phyloP scores from a whole-genome alignment of 1,284 basidiomycete species.

The Rhodotorula sp. region DNA sequence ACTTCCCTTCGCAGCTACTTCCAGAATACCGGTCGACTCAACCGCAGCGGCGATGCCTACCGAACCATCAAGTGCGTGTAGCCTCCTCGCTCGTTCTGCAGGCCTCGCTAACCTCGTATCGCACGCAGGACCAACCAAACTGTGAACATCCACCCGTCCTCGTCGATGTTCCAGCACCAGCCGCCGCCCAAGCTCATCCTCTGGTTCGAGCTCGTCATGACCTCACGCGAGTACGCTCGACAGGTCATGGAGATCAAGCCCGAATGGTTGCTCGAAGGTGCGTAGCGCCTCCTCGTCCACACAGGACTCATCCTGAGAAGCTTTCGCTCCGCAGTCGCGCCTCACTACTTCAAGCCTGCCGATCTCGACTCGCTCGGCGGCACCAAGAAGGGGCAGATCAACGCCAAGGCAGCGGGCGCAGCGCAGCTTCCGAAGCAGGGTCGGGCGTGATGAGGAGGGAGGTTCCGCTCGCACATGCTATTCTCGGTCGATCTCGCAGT shows the following conservation, averaged over 20 bases:
- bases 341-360: slow-evolving; percentile 86
- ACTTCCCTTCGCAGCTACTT: slow-evolving; percentile 28
- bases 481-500: background rate
- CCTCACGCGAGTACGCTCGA: slow-evolving; percentile 61
- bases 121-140: slow-evolving; percentile 85
- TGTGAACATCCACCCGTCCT: slow-evolving; percentile 94
- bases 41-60: slow-evolving; percentile 46
- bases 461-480: background rate
- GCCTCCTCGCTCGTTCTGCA: background rate
- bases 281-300: slow-evolving; percentile 43
- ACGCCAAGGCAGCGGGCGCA: slow-evolving; percentile 32
- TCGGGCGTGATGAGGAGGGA: background rate
- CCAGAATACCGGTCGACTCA: slow-evolving; percentile 46
- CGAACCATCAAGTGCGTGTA: slow-evolving; percentile 43
- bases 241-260: slow-evolving; percentile 98
- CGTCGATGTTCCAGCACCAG: slow-evolving; percentile 89
- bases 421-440: slow-evolving; percentile 19
- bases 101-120: no score
- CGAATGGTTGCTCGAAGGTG: slow-evolving; percentile 85
- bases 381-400: slow-evolving; percentile 39
- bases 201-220: slow-evolving; percentile 83
- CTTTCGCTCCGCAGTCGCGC: slow-evolving; percentile 63
- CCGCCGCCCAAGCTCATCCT: slow-evolving; percentile 86
- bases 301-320: background rate
- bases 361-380: slow-evolving; percentile 68